These are phyloP conservation scores for Paracamarosporium sp. DNA, from an alignment of 2,329 filamentous ascomycete species.

Conservation along the genomic window DNA sequence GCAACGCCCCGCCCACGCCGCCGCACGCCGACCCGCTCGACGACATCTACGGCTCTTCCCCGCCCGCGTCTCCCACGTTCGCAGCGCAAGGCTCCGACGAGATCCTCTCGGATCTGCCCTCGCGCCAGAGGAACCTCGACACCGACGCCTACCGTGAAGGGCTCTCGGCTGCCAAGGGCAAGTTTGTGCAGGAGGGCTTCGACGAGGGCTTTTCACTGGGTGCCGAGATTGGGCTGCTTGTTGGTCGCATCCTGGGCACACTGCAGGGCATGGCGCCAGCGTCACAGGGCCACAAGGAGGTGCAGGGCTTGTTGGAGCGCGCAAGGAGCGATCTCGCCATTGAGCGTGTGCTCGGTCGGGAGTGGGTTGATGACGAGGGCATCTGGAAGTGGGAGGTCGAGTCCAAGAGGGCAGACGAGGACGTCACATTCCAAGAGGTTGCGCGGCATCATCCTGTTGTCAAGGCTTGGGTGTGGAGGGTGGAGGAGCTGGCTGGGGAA, in stretches of 20 bases:
- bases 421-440: slow-evolving; percentile 52
- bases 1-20: slow-evolving; percentile 39
- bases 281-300: slow-evolving; percentile 38
- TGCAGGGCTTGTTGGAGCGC: slow-evolving; percentile 39
- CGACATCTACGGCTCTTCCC: slow-evolving; percentile 55
- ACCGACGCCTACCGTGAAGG: slow-evolving; percentile 93
- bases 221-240: slow-evolving; percentile 76
- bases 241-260: slow-evolving; percentile 77
- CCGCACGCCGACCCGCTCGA: slow-evolving; percentile 47
- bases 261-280: slow-evolving; percentile 73
- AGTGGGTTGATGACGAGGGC: slow-evolving; percentile 74
- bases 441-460: slow-evolving; percentile 73
- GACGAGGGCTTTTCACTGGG: slow-evolving; percentile 90
- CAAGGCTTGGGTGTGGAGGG: slow-evolving; percentile 63
- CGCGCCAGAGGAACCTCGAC: slow-evolving; percentile 76
- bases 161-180: slow-evolving; percentile 75
- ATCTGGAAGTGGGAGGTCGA: slow-evolving; percentile 71
- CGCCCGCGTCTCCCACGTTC: slow-evolving; percentile 46
- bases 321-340: slow-evolving; percentile 68
- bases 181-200: slow-evolving; percentile 83
- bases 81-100: slow-evolving; percentile 32
- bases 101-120: slow-evolving; percentile 73
- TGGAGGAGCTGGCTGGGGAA: slow-evolving; percentile 50
- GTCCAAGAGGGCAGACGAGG: slow-evolving; percentile 32
- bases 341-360: slow-evolving; percentile 66